phyloP scores from a whole-genome alignment of 2,329 filamentous ascomycete species.

The Thelonectria rubi region DNA sequence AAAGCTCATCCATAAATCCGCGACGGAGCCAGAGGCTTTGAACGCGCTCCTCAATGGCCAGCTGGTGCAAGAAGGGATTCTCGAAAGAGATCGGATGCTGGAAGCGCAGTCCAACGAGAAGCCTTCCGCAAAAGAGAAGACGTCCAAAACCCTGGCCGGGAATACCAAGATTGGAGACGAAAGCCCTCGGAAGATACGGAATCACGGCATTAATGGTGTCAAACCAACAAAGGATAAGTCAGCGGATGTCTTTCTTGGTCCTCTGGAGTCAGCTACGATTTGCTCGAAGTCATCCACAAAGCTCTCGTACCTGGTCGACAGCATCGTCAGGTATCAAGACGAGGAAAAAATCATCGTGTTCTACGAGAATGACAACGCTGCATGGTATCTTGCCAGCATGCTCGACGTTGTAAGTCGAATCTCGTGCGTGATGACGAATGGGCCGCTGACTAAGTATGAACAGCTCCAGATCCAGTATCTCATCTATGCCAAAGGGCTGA shows the following conservation, averaged over 20 bases:
- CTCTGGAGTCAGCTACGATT: slow-evolving; percentile 68
- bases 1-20: slow-evolving; percentile 58
- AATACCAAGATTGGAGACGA: slow-evolving; percentile 56
- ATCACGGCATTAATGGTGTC: slow-evolving; percentile 41
- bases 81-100: slow-evolving; percentile 48
- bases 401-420: slow-evolving; percentile 71
- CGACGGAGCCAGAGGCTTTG: slow-evolving; percentile 55
- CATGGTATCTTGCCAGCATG: slow-evolving; percentile 84
- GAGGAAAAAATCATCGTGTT: slow-evolving; percentile 91
- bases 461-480: slow-evolving; percentile 68
- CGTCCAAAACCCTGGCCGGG: slow-evolving; percentile 48
- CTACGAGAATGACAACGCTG: slow-evolving; percentile 87
- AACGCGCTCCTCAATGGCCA: slow-evolving; percentile 59
- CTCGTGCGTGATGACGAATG: neutral
- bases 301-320: slow-evolving; percentile 83
- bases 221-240: slow-evolving; percentile 34
- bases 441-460: slow-evolving; percentile 17
- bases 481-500: slow-evolving; percentile 73
- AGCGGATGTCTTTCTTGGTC: slow-evolving; percentile 46
- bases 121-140: slow-evolving; percentile 23
- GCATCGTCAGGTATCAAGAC: slow-evolving; percentile 72
- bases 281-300: slow-evolving; percentile 88
- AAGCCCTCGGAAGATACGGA: slow-evolving; percentile 46
- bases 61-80: slow-evolving; percentile 51
- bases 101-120: slow-evolving; percentile 14